Conservation (phyloP, 345 rosid genomes). For the Pugionium cornutum region DNA sequence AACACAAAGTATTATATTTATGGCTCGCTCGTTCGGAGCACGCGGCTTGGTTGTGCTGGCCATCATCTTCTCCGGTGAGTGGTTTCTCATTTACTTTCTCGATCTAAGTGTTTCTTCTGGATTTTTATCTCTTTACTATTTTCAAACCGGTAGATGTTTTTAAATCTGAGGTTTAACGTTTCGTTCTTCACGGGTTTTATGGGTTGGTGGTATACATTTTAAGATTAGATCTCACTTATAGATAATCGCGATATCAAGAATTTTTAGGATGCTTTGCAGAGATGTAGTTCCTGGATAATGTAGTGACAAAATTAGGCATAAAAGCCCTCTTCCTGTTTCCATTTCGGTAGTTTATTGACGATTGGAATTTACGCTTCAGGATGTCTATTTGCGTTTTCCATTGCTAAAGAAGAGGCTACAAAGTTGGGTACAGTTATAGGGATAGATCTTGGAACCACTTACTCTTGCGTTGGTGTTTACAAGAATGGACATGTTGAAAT, state of each 20-base stretch:
- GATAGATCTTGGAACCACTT: conserved; percentile 51
- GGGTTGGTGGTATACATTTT: not conserved
- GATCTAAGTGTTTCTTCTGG: conserved; percentile 1
- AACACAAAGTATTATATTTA: not conserved
- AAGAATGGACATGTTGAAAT: conserved; percentile 60
- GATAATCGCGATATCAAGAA: not conserved
- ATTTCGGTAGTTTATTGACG: not conserved
- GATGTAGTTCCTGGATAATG: not conserved
- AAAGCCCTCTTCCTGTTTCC: not conserved
- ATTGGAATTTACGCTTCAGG: conserved; percentile 33
- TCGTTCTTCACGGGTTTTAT: too few species aligned
- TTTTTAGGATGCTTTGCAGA: too few species aligned
- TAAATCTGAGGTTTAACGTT: too few species aligned
- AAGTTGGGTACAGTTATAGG: conserved; percentile 60
- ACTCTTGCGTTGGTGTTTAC: conserved; percentile 55
- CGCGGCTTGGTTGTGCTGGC: conserved; percentile 24
- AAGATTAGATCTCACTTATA: conserved; percentile 22
- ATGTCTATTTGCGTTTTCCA: conserved; percentile 50
- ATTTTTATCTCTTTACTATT: not conserved
- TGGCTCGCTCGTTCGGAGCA: conserved; percentile 40
- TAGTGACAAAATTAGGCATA: not conserved
- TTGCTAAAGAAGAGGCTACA: conserved; percentile 59
- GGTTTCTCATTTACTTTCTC: not conserved
- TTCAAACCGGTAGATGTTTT: not conserved
- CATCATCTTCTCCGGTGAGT: conserved; percentile 39